Conservation (phyloP, 306 rosid species). For the Gastrolobium villosum region DNA sequence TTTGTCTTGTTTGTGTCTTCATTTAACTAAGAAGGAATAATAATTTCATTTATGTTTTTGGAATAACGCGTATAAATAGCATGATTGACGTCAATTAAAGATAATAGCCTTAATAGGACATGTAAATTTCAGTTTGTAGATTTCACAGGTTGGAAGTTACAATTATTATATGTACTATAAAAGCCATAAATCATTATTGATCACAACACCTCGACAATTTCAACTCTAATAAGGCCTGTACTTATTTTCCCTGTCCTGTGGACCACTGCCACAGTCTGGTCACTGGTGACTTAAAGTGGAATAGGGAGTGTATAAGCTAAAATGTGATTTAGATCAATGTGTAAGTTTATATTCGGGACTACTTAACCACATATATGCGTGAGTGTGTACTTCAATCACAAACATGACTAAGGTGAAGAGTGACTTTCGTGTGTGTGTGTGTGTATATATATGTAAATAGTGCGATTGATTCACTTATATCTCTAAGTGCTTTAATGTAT, state of each 20-base stretch:
- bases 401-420: slow-evolving; percentile 45
- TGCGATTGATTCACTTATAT: too few species aligned
- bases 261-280: slow-evolving; percentile 20
- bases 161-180: slow-evolving; percentile 24
- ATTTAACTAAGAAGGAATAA: slow-evolving; percentile 59
- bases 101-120: slow-evolving; percentile 43
- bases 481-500: too few species aligned
- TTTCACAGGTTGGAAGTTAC: slow-evolving; percentile 35
- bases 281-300: slow-evolving; percentile 42
- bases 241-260: slow-evolving; percentile 19
- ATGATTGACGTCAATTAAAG: slow-evolving; percentile 55
- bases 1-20: slow-evolving; percentile 55
- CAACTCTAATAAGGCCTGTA: slow-evolving; percentile 37
- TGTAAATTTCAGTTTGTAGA: slow-evolving; percentile 43
- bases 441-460: too few species aligned
- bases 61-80: slow-evolving; percentile 59
- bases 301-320: slow-evolving; percentile 35
- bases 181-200: slow-evolving; percentile 48
- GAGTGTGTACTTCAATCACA: neutral
- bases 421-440: slow-evolving; percentile 12
- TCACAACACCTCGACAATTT: slow-evolving; percentile 39
- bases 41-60: slow-evolving; percentile 50
- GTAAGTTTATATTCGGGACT: slow-evolving; percentile 30
- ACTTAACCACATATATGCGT: neutral
- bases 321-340: slow-evolving; percentile 34